Percentiles rank a stretch among this genome's conserved stretches.
These are phyloP conservation scores for Cercospora canescens DNA, from an alignment of 2,329 filamentous ascomycete species.

Conservation along the genomic window DNA sequence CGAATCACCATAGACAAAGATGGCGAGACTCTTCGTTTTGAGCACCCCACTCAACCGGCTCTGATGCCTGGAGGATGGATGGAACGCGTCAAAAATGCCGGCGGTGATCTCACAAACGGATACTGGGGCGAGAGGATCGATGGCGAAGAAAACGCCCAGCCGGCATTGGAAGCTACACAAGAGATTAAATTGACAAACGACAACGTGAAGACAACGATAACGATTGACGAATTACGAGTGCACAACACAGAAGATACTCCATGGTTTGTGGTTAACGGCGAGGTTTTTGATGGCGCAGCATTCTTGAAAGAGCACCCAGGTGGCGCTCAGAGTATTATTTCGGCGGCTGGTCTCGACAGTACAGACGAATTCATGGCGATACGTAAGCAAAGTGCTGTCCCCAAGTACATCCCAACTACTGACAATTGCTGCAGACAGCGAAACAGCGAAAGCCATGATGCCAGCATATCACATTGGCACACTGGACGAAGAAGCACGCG, in stretches of 20 bases:
- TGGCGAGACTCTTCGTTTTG: conserved; percentile 66
- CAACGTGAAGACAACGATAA: conserved; percentile 62
- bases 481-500: conserved; percentile 62
- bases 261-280: conserved; percentile 86
- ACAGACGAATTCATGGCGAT: conserved; percentile 92
- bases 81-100: conserved; percentile 81
- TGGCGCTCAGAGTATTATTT: conserved; percentile 79
- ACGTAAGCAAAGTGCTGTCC: conserved; percentile 57
- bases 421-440: conserved; percentile 65
- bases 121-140: conserved; percentile 77
- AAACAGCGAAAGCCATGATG: conserved; percentile 93
- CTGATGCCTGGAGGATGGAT: conserved; percentile 85
- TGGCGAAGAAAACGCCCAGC: conserved; percentile 47
- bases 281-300: conserved; percentile 82
- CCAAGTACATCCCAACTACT: background rate
- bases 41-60: conserved; percentile 83
- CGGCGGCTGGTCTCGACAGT: conserved; percentile 76
- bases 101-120: conserved; percentile 77
- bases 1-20: conserved; percentile 75
- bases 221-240: conserved; percentile 68
- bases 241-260: conserved; percentile 67
- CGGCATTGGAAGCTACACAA: conserved; percentile 52
- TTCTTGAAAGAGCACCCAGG: conserved; percentile 85
- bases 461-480: conserved; percentile 79
- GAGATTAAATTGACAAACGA: conserved; percentile 79